Percentiles rank a stretch among this genome's conserved stretches.
Conservation (phyloP, 345 rosid species). For the Capsella bursapastoris region DNA sequence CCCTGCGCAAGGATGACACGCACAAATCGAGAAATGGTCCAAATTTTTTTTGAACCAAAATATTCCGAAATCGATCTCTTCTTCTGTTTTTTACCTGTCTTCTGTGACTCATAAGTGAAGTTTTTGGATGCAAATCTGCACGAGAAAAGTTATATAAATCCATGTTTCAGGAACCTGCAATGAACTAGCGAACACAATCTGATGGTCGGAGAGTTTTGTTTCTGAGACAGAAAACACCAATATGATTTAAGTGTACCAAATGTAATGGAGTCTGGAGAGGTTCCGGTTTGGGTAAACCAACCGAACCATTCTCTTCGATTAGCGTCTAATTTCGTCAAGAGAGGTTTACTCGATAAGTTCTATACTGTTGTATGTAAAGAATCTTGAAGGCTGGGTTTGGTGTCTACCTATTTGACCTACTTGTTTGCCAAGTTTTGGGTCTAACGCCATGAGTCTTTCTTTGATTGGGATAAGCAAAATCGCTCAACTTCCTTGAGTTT, state of each 20-base stretch:
- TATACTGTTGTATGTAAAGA: not conserved
- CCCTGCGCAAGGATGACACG: conserved; percentile 20
- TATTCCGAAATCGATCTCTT: not conserved
- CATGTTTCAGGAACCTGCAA: not conserved
- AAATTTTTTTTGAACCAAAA: not conserved
- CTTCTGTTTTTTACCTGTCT: not conserved
- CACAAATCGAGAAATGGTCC: conserved; percentile 14
- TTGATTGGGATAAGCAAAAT: too few species aligned
- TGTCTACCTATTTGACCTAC: too few species aligned
- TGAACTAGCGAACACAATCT: not conserved
- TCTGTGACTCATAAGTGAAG: too few species aligned
- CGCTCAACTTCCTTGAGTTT: too few species aligned
- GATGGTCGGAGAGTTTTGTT: conserved; percentile 14
- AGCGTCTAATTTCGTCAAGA: not conserved
- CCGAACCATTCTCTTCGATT: not conserved
- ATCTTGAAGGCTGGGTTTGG: not conserved
- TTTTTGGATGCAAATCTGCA: not conserved
- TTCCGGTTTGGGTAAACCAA: conserved; percentile 18
- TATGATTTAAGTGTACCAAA: not conserved
- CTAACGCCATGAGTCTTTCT: too few species aligned
- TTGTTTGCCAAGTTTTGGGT: too few species aligned
- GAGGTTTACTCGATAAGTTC: not conserved
- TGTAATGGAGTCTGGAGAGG: not conserved
- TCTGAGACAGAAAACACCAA: conserved; percentile 11
- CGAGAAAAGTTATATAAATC: too few species aligned